phyloP scores from a whole-genome alignment of 2,329 filamentous ascomycete species.

The Pseudogymnoascus sp. region DNA sequence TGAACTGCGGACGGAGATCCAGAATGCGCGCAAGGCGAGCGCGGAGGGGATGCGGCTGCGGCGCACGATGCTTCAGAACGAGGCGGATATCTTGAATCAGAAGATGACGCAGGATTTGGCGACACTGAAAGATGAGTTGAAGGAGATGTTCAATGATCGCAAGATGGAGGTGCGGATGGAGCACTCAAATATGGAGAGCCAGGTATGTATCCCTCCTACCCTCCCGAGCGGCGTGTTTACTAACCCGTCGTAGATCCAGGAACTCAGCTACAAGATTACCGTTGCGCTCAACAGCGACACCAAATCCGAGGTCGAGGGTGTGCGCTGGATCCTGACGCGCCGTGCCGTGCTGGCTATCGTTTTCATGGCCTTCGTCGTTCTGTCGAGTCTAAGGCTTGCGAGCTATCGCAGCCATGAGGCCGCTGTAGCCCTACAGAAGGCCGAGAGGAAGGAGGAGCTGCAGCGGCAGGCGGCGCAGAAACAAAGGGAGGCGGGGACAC shows the following conservation, averaged over 20 bases:
- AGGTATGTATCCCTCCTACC: conserved; percentile 40
- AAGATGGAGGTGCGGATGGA: conserved; percentile 87
- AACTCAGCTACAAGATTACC: conserved; percentile 94
- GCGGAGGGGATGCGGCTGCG: conserved; percentile 78
- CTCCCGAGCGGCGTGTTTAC: neutral
- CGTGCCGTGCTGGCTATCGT: conserved; percentile 56
- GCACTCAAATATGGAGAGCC: conserved; percentile 74
- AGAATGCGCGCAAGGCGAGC: conserved; percentile 64
- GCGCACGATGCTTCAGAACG: conserved; percentile 79
- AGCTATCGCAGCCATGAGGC: conserved; percentile 39
- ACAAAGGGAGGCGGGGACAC: neutral
- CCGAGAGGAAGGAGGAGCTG: conserved; percentile 18
- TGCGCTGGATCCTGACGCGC: conserved; percentile 74
- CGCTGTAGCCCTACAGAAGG: conserved; percentile 21
- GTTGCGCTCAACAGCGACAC: conserved; percentile 82
- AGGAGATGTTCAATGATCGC: conserved; percentile 91
- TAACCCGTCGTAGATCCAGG: conserved; percentile 57
- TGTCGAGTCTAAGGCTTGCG: conserved; percentile 50
- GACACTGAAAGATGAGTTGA: conserved; percentile 80
- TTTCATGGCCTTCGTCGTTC: conserved; percentile 54
- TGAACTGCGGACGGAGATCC: conserved; percentile 80
- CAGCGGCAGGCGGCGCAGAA: conserved; percentile 44
- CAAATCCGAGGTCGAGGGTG: conserved; percentile 81
- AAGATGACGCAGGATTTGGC: conserved; percentile 73
- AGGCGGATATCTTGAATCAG: conserved; percentile 87